phyloP scores from a whole-genome alignment of 2,329 filamentous ascomycete species.

The Mycocentrospora acerina region DNA sequence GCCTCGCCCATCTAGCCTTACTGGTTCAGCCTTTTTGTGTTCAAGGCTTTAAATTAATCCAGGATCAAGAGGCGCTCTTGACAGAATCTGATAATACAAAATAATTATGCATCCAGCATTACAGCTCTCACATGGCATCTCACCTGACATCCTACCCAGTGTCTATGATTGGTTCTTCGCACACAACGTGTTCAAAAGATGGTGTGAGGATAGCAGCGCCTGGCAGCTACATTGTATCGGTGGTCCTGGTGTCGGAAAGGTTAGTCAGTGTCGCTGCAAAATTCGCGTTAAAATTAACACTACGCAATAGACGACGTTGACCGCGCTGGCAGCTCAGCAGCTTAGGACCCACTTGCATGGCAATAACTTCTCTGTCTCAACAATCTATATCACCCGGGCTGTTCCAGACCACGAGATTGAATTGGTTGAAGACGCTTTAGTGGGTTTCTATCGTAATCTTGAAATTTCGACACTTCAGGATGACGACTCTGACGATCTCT shows the following conservation, averaged over 20 bases:
- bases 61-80: too few relatives aligned
- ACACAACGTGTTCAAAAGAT: constrained; percentile 7
- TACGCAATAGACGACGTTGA: constrained; percentile 5
- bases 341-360: not conserved
- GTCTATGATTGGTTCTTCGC: constrained; percentile 18
- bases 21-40: too few relatives aligned
- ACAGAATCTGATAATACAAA: too few relatives aligned
- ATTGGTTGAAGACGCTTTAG: constrained; percentile 12
- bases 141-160: constrained; percentile 15
- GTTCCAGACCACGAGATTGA: constrained; percentile 2
- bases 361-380: not conserved
- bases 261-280: constrained; percentile 1
- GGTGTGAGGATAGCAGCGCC: constrained; percentile 3
- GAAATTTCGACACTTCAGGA: not conserved
- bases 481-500: constrained; percentile 1
- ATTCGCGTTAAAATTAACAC: too few relatives aligned
- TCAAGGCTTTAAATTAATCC: too few relatives aligned
- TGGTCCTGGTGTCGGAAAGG: constrained; percentile 21
- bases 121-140: constrained; percentile 2
- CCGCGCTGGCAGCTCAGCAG: not conserved
- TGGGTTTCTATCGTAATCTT: constrained; percentile 6
- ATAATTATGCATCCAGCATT: constrained; percentile 1
- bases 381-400: constrained; percentile 4
- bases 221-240: constrained; percentile 24
- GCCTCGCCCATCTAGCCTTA: too few relatives aligned